Percentiles rank a stretch among this genome's conserved stretches.
Evolutionary conservation across 2,329 filamentous ascomycete species (phyloP).

Genomic region (Botrytis deweyae): DNA sequence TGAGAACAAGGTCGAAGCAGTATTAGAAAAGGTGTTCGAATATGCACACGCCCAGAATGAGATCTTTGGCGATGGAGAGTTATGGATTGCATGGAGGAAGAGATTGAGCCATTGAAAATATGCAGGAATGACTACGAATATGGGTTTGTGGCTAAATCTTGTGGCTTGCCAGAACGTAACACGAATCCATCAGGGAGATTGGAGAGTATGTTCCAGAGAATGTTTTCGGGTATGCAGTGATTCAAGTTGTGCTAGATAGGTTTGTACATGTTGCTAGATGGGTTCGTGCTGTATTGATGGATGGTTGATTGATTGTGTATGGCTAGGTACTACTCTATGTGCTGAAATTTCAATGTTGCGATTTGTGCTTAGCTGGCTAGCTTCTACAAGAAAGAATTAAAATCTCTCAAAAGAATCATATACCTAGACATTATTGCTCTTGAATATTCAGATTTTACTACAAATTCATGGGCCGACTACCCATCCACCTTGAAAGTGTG

Average conservation of each 20-base stretch:
- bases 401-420: background rate
- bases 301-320: background rate
- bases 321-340: background rate
- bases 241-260: too few species aligned
- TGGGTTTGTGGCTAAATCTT: conserved; percentile 38
- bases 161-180: conserved; percentile 24
- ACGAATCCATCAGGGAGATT: background rate
- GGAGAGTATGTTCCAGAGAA: background rate
- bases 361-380: background rate
- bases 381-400: background rate
- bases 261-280: background rate
- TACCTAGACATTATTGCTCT: background rate
- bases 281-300: background rate
- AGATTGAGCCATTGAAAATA: conserved; percentile 33
- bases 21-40: conserved; percentile 36
- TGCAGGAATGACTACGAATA: conserved; percentile 44
- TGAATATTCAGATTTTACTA: background rate
- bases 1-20: conserved; percentile 29
- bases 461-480: background rate
- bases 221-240: background rate
- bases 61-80: conserved; percentile 36
- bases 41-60: conserved; percentile 35
- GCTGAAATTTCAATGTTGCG: background rate
- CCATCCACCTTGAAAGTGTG: background rate
- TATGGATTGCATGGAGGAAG: conserved; percentile 25